Evolutionary conservation across 345 rosid species (phyloP), one percentile per base, ranked within the genome.

Genomic region (Melastoma malabathricum): DNA sequence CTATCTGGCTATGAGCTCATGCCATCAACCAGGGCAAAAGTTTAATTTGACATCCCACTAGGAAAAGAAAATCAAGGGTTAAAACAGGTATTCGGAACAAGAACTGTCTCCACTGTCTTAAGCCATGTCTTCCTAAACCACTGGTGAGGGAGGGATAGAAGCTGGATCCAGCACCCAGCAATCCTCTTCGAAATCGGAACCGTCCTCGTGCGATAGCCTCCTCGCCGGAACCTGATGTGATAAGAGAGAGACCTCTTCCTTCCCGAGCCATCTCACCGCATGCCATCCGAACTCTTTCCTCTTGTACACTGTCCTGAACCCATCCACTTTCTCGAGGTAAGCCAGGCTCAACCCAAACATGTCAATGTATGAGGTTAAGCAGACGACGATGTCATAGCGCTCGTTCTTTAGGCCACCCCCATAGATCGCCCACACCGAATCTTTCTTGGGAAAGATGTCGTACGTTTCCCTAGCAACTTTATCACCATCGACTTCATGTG

Each of bases 191-290:
- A 19, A 56, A 41, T 67, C 78, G 48, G 75, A 67, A 19, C 68
- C 58, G 52, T 76, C 75, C 46, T 72, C 66, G 9, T 72, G 79
- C 44, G 51, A 64, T 55, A 86, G 63, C 70, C 78, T 84, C 68
- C 70, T 73, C 0, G 98, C 83, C 49, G 94, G 98, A 72, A 90
- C 75, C 77, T 83, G 94, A 73, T 90, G 98, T 0, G 96, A 86
- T 58, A 80, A 71, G 65, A 76, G 58, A 19, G 61, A 53, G 39
- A 82, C 41, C 49, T 74, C 79, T 29, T 74, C 74, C 61, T 84
- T 82, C 46, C 61, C 77, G 12, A 90, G 60, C 77, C 66, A 73
- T 65, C 75, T 78, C 51, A 90, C 64, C 18, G 84, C 89, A 60
- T 76, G 79, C 51, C 54, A 62, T 43, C 96, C 96, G 29, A 81